These are phyloP conservation scores for Rhodotorula sp. DNA, from an alignment of 1,284 basidiomycete genomes.

Conservation along the genomic window DNA sequence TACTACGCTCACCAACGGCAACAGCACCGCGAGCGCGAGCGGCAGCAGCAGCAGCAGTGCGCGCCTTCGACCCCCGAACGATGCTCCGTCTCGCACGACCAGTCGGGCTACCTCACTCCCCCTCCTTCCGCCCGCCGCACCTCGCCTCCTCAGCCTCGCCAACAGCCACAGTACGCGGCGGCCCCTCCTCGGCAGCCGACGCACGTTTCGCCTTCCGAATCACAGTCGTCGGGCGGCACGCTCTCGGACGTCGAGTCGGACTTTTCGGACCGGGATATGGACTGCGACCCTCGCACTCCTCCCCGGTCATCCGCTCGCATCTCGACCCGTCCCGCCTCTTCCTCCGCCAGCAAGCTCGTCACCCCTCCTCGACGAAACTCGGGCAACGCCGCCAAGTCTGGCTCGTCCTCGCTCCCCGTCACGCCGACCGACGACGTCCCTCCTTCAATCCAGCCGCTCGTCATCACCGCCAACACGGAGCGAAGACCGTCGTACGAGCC, in stretches of 20 bases:
- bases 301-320: background rate
- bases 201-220: constrained; percentile 23
- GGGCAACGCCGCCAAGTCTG: background rate
- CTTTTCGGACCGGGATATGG: constrained; percentile 22
- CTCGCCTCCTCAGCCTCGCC: background rate
- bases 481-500: constrained; percentile 7
- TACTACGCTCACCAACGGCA: constrained; percentile 10
- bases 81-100: background rate
- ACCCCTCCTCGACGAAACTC: constrained; percentile 9
- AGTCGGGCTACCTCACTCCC: constrained; percentile 23
- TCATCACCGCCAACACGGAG: background rate
- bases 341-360: background rate
- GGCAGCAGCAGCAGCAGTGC: constrained; percentile 7
- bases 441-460: constrained; percentile 7
- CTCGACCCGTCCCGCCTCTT: background rate
- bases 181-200: background rate
- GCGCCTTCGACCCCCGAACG: constrained; percentile 2
- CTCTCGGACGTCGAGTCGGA: constrained; percentile 32
- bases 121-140: constrained; percentile 24
- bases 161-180: constrained; percentile 1
- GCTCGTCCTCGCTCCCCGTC: constrained; percentile 23
- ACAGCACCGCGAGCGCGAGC: background rate
- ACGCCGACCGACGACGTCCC: constrained; percentile 37
- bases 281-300: constrained; percentile 2
- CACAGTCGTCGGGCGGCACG: constrained; percentile 30